Base-by-base conservation (phyloP, 2,329 filamentous ascomycete species). In the Cytospora paraplurivora region DNA sequence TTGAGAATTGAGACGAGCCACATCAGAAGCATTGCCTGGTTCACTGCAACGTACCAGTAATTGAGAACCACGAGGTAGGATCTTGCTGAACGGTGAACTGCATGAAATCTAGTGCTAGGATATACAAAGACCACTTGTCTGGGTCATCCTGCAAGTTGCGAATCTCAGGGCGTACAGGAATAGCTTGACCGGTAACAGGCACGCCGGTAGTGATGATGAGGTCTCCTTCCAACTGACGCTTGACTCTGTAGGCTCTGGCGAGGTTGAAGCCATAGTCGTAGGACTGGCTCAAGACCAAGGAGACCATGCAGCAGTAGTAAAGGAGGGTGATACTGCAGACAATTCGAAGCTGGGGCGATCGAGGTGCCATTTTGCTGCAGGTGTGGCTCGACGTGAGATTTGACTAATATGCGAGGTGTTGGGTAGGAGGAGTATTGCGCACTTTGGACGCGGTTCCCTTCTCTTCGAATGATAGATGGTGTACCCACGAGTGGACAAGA, bases 91-190 rank as follows among this genome's bases (percentile, higher is more conserved):
- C 78, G 62, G 85, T 85, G 66, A 80, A 83, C 76, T 92, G 88
- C 78, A 94, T 86, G 77, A 87, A 86, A 73, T 85, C 85, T 69
- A 95, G 81, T 13, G 88, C 89, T 56, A 94, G 82, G 33, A 96
- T 79, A 74, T 89, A 96, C 64, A 96, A 76, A 72, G 91, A 92
- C 86, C 88, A 92, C 71, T 84, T 82, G 70, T 91, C 86, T 10
- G 81, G 72, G 63, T 91, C 83, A 60, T 82, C 76, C 67, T 85
- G 79, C 69, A 96, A 79, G 47, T 89, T 78, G 53, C 88, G 82
- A 67, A 96, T 85, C 71, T 95, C 90, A 56, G 82, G 80, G 67
- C 92, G 84, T 44, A 78, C 62, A 13, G 78, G 81, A 10, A 79
- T 67, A 17, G 75, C 76, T 1, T 63, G 63, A 21, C 62, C 27